Evolutionary conservation across 306 rosid genomes (phyloP).

Genomic region (Glycine latifolia): DNA sequence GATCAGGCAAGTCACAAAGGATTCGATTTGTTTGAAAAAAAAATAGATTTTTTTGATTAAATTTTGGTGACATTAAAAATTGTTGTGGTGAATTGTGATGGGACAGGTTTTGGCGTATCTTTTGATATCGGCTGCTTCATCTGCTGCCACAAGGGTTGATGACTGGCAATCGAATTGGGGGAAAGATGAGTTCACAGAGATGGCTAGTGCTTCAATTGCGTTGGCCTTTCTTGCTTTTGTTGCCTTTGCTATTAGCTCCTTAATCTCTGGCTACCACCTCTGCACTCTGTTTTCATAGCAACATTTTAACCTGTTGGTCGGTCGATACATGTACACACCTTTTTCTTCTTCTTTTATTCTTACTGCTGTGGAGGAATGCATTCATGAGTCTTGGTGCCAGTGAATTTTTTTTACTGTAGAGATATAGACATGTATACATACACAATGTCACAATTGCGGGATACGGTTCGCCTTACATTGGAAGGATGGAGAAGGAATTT

Average conservation of each 20-base stretch:
- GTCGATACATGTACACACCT: slow-evolving; percentile 8
- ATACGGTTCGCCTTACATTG: slow-evolving; percentile 18
- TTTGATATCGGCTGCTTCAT: slow-evolving; percentile 91
- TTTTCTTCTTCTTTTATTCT: neutral
- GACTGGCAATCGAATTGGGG: slow-evolving; percentile 99
- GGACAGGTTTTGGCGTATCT: slow-evolving; percentile 88
- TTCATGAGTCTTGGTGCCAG: slow-evolving; percentile 42
- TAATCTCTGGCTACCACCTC: slow-evolving; percentile 85
- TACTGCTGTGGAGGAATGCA: slow-evolving; percentile 40
- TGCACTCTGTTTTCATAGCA: slow-evolving; percentile 63
- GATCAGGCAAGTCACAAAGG: slow-evolving; percentile 78
- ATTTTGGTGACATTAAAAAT: neutral
- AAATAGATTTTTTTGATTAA: neutral
- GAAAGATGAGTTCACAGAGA: slow-evolving; percentile 88
- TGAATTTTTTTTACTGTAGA: slow-evolving; percentile 49
- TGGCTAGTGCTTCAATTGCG: slow-evolving; percentile 90
- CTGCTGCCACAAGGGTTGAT: slow-evolving; percentile 86
- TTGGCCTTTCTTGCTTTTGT: slow-evolving; percentile 88
- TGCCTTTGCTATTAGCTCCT: slow-evolving; percentile 90
- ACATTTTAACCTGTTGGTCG: slow-evolving; percentile 45
- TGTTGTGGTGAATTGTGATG: neutral
- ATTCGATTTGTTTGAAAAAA: neutral
- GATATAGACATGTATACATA: slow-evolving; percentile 46
- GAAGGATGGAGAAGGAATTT: slow-evolving; percentile 5
- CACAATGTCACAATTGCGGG: slow-evolving; percentile 6